phyloP scores from a whole-genome alignment of 2,329 filamentous ascomycete genomes.

The Thermomyces lanuginosus region DNA sequence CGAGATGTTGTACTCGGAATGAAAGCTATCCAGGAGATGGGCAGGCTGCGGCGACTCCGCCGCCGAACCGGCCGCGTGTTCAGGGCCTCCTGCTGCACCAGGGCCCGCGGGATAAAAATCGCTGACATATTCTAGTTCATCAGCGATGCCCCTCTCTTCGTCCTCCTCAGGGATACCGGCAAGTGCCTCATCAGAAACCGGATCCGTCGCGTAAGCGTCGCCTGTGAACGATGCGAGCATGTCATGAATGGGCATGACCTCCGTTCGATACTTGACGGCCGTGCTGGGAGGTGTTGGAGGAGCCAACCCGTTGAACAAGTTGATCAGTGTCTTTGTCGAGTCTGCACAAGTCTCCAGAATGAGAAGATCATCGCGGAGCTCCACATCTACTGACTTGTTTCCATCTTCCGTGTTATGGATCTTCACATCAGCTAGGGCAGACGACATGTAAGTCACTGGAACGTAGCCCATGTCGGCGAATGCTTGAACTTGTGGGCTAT shows the following conservation, averaged over 20 bases:
- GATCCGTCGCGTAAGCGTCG: conserved; percentile 50
- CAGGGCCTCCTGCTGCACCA: too few relatives aligned
- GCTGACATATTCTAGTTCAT: conserved; percentile 36
- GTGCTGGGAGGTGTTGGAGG: conserved; percentile 72
- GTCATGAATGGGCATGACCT: conserved; percentile 71
- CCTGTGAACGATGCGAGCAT: conserved; percentile 81
- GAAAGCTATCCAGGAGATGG: conserved; percentile 34
- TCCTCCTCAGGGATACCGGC: conserved; percentile 18
- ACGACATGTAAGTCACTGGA: conserved; percentile 71
- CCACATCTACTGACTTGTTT: conserved; percentile 56
- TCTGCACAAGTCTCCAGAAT: conserved; percentile 92
- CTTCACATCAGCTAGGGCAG: conserved; percentile 53
- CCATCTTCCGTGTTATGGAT: conserved; percentile 42
- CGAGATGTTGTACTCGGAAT: conserved; percentile 37
- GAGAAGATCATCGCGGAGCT: conserved; percentile 69
- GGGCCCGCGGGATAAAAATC: conserved; percentile 37
- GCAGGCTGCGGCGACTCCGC: conserved; percentile 20
- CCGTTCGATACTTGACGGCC: conserved; percentile 70
- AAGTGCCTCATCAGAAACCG: conserved; percentile 18
- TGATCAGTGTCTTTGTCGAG: conserved; percentile 82
- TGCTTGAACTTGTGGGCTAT: conserved; percentile 32
- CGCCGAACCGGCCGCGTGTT: conserved; percentile 27
- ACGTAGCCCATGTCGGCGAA: conserved; percentile 57
- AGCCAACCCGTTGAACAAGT: conserved; percentile 59
- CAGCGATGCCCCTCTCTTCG: conserved; percentile 22